Percentiles rank a stretch among this genome's conserved stretches.
These are phyloP conservation scores for Cercospora beticola DNA, from an alignment of 2,329 filamentous ascomycete species.

Conservation along the genomic window DNA sequence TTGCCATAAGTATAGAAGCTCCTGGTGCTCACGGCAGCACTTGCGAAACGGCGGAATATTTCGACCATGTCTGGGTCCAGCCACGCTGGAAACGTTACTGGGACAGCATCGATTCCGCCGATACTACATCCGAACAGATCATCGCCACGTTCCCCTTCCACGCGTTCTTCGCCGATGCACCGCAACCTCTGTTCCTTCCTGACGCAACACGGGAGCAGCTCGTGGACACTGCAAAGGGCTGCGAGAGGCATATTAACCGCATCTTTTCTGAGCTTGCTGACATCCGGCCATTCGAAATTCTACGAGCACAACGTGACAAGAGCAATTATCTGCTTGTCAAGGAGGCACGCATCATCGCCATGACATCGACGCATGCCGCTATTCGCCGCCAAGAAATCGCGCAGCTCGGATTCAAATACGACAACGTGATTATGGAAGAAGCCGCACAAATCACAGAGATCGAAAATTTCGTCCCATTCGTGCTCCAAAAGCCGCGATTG, in stretches of 20 bases:
- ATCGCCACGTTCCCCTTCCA: conserved; percentile 81
- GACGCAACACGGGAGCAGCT: conserved; percentile 64
- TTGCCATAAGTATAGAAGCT: conserved; percentile 80
- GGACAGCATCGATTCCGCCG: conserved; percentile 58
- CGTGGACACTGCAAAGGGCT: conserved; percentile 76
- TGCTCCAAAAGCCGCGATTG: conserved; percentile 67
- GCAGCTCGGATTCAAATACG: conserved; percentile 89
- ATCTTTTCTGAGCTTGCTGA: conserved; percentile 92
- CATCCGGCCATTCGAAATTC: conserved; percentile 90
- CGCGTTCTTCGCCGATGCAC: conserved; percentile 80
- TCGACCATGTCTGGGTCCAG: conserved; percentile 86
- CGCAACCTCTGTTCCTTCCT: conserved; percentile 77
- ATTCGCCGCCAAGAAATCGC: conserved; percentile 92
- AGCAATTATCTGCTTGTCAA: conserved; percentile 93
- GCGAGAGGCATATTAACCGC: conserved; percentile 82
- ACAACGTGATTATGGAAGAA: conserved; percentile 98
- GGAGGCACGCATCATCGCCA: conserved; percentile 95
- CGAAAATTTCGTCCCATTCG: conserved; percentile 91
- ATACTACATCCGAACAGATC: conserved; percentile 56
- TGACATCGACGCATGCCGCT: conserved; percentile 97
- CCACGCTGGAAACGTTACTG: conserved; percentile 87
- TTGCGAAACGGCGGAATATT: conserved; percentile 95
- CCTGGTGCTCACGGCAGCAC: conserved; percentile 94
- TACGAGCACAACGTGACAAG: conserved; percentile 85
- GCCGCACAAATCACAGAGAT: conserved; percentile 97